Evolutionary conservation across 2,329 filamentous ascomycete genomes (phyloP).

Genomic region (Magnaporthiopsis incrustans): DNA sequence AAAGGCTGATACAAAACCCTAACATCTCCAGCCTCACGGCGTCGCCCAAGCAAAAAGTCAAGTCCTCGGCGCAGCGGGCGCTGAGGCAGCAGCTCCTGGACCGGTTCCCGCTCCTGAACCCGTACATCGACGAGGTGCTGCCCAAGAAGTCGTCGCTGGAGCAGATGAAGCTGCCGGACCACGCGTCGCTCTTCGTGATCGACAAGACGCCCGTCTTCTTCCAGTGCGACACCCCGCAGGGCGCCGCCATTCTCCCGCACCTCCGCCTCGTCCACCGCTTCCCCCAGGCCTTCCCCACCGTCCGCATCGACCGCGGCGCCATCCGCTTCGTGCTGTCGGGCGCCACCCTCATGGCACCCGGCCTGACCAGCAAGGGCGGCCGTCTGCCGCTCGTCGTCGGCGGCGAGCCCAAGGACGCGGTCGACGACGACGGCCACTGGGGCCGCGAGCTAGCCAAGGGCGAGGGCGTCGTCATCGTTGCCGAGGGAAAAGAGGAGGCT

Average conservation of each 20-base stretch:
- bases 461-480: conserved; percentile 77
- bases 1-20: no score
- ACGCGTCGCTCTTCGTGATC: conserved; percentile 80
- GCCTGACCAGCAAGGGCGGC: conserved; percentile 77
- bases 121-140: conserved; percentile 86
- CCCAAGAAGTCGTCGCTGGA: conserved; percentile 91
- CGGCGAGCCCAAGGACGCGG: conserved; percentile 26
- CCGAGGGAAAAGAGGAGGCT: conserved; percentile 88
- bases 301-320: conserved; percentile 90
- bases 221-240: conserved; percentile 63
- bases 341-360: conserved; percentile 92
- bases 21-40: conserved; percentile 53
- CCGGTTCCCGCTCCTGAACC: conserved; percentile 77
- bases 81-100: conserved; percentile 76
- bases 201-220: conserved; percentile 77
- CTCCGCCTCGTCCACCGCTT: conserved; percentile 85
- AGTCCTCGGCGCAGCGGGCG: conserved; percentile 85
- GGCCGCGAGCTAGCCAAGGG: conserved; percentile 67
- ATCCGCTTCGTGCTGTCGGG: conserved; percentile 94
- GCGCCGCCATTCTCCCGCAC: conserved; percentile 67
- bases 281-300: conserved; percentile 70
- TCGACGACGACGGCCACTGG: conserved; percentile 46
- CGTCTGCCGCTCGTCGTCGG: conserved; percentile 53
- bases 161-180: conserved; percentile 87
- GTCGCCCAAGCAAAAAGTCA: conserved; percentile 88